phyloP scores from a whole-genome alignment of 2,329 filamentous ascomycete genomes.

The Helminthosporium solani region DNA sequence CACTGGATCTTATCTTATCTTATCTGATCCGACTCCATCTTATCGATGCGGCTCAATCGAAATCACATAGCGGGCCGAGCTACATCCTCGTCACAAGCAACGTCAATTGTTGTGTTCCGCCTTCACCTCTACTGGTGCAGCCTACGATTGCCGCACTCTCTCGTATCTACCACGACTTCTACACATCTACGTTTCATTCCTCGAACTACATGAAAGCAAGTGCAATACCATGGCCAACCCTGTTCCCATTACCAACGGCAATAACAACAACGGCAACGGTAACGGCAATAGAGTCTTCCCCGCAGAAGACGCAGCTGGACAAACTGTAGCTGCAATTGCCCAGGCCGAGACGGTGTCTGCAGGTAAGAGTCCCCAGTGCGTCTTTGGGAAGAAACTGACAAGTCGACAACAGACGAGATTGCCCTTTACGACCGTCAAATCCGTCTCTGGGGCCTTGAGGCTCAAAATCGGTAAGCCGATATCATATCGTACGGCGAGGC shows the following conservation, averaged over 20 bases:
- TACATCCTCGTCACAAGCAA: too few species aligned
- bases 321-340: conserved; percentile 41
- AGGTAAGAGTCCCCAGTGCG: conserved; percentile 19
- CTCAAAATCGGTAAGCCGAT: conserved; percentile 68
- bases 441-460: conserved; percentile 92
- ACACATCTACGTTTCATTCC: neutral
- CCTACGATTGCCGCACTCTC: too few species aligned
- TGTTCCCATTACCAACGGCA: conserved; percentile 14
- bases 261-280: too few species aligned
- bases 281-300: conserved; percentile 35
- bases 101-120: neutral
- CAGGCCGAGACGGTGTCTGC: conserved; percentile 46
- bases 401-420: conserved; percentile 71
- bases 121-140: conserved; percentile 5
- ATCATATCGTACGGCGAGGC: neutral
- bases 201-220: conserved; percentile 2
- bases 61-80: too few species aligned
- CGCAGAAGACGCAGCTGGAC: conserved; percentile 35
- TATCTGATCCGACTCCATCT: neutral
- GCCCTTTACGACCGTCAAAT: conserved; percentile 97
- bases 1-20: too few species aligned
- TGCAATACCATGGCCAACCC: conserved; percentile 22
- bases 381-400: conserved; percentile 5
- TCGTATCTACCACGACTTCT: too few species aligned
- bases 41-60: conserved; percentile 1